Base-by-base conservation (phyloP, 2,329 filamentous ascomycete genomes). In the Xylariaceae sp. region DNA sequence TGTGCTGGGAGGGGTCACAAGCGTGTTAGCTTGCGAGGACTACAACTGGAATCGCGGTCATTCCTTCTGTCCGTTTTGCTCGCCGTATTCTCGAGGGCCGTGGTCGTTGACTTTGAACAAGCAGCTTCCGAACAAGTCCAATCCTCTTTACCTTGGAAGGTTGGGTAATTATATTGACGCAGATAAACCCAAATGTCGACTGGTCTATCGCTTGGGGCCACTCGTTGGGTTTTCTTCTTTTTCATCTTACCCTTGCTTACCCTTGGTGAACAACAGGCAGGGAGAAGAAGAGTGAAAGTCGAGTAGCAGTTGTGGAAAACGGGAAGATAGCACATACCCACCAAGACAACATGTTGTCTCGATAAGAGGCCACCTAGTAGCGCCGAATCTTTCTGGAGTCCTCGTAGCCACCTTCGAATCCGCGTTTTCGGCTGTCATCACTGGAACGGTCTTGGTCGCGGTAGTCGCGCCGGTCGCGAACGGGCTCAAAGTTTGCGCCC, bases 341-440 rank as follows among this genome's bases (percentile, higher is more conserved):
- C 76, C 73, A 61, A 61, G 57, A 48, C 53, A 42, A 47, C 3
- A 42, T 44, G 53, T 57, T 64, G 68, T 70, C 68, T 69, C 68
- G 67, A 74, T 75, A 85, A 61, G 58, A 56, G 50, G 53, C 37
- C 48, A 49, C 43, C 59, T 64, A 70, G 72, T 86, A 86, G 60
- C 83, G 80, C 60, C 83, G 81, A 58, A 85, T 68, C 71, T 86
- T 86, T 54, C 81, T 73, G 47, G 83, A 81, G 71, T 96, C 92
- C 67, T 96, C 90, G 73, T 92, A 86, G 61, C 83, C 81, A 68
- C 85, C 85, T 67, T 95, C 91, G 71, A 88, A 90, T 49, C 84
- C 79, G 68, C 86, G 83, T 77, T 88, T 81, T 68, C 82, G 72
- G 71, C 74, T 77, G 61, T 81, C 80, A 62, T 84, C 80, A 49